Base-by-base conservation (phyloP, 768 basidiomycete species). In the Coprinopsis sp. region DNA sequence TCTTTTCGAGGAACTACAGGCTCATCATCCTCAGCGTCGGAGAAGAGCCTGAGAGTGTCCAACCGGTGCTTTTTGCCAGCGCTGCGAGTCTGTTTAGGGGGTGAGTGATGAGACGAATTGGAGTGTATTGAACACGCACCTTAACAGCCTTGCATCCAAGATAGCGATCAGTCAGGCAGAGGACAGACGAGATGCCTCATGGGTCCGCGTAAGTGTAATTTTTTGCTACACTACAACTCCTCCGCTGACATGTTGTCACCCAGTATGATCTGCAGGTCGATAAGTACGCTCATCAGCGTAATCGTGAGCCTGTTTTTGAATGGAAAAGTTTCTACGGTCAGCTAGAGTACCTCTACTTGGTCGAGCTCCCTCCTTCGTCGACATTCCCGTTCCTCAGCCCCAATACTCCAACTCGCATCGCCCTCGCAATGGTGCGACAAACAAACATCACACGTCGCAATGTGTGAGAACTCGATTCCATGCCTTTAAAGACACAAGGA, bases 171-270 rank as follows among this genome's bases (percentile, higher is more conserved):
- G 7, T 2, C 29, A 18, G 3, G 24, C 27, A 21, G 27, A 28
- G 23, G 46, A 47, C 37, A 16, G 37, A 14, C 34, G 46, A 13
- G 46, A 47, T 30, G 46, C 46, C 2, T 28, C 46, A 3, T 47
- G 22, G 21, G 37, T 47, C 11, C 13, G 46, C 10, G 46, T 47
- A 24, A 38, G 46, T 39, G 6, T 8, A 7, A 40, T 18, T 24
- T 6, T 4, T 18, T n/a, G 5, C 11, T 25, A 14, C 16, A 29
- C 4, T 42, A 12, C 19, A 13, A 40, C n/a, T 16, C 12, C 22
- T 16, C 23, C 14, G 4, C 6, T 5, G 34, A 6, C 6, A 4
- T 2, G n/a, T 5, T 23, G n/a, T 13, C 6, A 14, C 6, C 13
- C 16, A 47, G 46, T 47, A 47, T 25, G 27, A 47, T 14, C 14